phyloP scores from a whole-genome alignment of 2,329 filamentous ascomycete genomes.

The Zasmidium angulare region DNA sequence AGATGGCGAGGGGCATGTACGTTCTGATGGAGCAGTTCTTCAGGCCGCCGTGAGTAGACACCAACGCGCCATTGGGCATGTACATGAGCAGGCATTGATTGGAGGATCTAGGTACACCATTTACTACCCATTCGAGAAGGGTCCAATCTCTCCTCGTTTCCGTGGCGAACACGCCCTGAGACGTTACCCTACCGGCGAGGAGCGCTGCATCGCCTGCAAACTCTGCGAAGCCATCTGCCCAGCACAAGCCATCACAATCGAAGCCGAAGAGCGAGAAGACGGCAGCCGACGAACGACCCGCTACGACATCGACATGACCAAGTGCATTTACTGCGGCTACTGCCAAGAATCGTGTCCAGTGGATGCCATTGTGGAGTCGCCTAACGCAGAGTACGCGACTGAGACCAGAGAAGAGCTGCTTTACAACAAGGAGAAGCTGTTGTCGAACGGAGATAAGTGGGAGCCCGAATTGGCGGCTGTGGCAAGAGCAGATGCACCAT shows the following conservation, averaged over 20 bases:
- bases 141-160: conserved; percentile 96
- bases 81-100: conserved; percentile 5
- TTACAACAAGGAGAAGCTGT: conserved; percentile 88
- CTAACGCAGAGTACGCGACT: conserved; percentile 73
- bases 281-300: conserved; percentile 92
- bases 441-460: conserved; percentile 62
- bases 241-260: conserved; percentile 96
- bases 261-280: conserved; percentile 96
- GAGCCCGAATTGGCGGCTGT: conserved; percentile 93
- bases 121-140: conserved; percentile 98
- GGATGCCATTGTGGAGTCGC: conserved; percentile 82
- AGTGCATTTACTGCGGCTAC: conserved; percentile 99
- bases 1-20: conserved; percentile 98
- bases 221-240: conserved; percentile 98
- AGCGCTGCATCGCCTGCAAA: conserved; percentile 99
- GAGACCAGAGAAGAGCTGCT: conserved; percentile 87
- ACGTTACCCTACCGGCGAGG: conserved; percentile 94
- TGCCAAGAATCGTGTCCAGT: conserved; percentile 99
- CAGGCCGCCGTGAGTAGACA: conserved; percentile 79
- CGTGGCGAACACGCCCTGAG: conserved; percentile 95
- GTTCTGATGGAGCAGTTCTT: conserved; percentile 97
- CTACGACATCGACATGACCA: conserved; percentile 99
- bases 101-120: conserved; percentile 79
- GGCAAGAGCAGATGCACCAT: conserved; percentile 90
- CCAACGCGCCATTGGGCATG: conserved; percentile 12